Evolutionary conservation across 2,329 filamentous ascomycete species (phyloP).

Genomic region (Herpotrichia juniperi): DNA sequence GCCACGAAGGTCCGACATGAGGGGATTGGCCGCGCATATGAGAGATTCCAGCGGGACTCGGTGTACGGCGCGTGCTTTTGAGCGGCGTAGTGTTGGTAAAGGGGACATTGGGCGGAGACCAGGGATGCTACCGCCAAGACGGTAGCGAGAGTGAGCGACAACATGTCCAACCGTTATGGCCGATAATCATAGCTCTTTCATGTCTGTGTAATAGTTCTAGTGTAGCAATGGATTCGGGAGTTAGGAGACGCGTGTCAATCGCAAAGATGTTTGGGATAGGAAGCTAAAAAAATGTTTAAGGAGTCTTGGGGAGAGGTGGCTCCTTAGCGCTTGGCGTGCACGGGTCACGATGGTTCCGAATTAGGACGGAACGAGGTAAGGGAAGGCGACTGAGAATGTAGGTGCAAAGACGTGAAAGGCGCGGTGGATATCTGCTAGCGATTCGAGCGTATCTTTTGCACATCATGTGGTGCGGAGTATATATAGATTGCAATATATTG

Average conservation of each 20-base stretch:
- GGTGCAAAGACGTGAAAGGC: too few species aligned
- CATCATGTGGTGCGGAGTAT: background rate
- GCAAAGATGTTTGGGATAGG: too few species aligned
- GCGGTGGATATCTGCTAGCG: too few species aligned
- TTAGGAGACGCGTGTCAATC: background rate
- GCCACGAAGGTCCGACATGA: conserved; percentile 54
- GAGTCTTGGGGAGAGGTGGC: background rate
- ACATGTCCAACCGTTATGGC: background rate
- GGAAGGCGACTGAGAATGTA: too few species aligned
- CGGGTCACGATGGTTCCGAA: background rate
- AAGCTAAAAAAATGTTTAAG: background rate
- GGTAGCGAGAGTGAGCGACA: background rate
- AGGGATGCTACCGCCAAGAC: conserved; percentile 7
- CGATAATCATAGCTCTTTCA: background rate
- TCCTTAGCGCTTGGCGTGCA: background rate
- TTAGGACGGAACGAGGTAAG: background rate
- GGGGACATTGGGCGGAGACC: conserved; percentile 49
- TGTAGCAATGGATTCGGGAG: background rate
- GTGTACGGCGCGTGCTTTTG: conserved; percentile 50
- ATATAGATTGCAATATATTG: conserved; percentile 14
- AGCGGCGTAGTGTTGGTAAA: conserved; percentile 50
- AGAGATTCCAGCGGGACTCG: conserved; percentile 49
- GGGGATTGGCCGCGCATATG: conserved; percentile 51
- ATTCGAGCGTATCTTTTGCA: too few species aligned
- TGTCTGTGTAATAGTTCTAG: background rate